Percentiles rank a stretch among this genome's conserved stretches.
Conservation (phyloP, 1,284 basidiomycete species). For the Heliocybe sulcata region DNA sequence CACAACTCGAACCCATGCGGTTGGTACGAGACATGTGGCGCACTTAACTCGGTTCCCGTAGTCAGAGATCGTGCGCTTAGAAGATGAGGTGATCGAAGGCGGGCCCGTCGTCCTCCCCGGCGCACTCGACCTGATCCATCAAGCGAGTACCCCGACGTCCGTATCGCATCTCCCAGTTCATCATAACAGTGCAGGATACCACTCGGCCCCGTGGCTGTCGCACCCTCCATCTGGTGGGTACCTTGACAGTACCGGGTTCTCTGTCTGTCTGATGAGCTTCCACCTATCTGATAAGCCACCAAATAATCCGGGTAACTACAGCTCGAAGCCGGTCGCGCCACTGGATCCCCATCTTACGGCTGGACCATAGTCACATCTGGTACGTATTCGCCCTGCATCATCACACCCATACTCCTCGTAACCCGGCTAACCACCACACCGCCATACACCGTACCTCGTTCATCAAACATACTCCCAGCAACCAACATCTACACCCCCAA, state of each 20-base stretch:
- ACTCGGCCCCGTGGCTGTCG: too few species aligned
- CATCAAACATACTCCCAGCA: constrained; percentile 29
- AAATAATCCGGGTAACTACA: constrained; percentile 6
- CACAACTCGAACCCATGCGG: too few species aligned
- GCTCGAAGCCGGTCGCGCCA: constrained; percentile 21
- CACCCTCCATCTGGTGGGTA: too few species aligned
- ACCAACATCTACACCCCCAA: constrained; percentile 59
- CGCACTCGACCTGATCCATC: constrained; percentile 36
- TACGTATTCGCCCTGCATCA: constrained; percentile 22
- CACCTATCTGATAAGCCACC: neutral
- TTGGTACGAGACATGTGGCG: too few species aligned
- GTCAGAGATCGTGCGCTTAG: constrained; percentile 59
- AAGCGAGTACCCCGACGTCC: constrained; percentile 27
- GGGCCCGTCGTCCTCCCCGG: constrained; percentile 52
- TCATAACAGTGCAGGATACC: constrained; percentile 1
- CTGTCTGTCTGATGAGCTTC: too few species aligned
- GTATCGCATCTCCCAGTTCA: neutral
- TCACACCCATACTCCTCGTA: too few species aligned
- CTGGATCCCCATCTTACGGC: constrained; percentile 20
- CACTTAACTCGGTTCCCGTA: constrained; percentile 15
- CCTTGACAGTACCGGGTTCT: too few species aligned
- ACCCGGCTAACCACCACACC: too few species aligned
- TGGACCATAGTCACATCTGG: constrained; percentile 82
- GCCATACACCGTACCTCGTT: neutral
- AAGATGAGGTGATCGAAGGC: constrained; percentile 56